Conservation (phyloP, 108 stramenopile genomes). For the Cyclotella distinguenda region DNA sequence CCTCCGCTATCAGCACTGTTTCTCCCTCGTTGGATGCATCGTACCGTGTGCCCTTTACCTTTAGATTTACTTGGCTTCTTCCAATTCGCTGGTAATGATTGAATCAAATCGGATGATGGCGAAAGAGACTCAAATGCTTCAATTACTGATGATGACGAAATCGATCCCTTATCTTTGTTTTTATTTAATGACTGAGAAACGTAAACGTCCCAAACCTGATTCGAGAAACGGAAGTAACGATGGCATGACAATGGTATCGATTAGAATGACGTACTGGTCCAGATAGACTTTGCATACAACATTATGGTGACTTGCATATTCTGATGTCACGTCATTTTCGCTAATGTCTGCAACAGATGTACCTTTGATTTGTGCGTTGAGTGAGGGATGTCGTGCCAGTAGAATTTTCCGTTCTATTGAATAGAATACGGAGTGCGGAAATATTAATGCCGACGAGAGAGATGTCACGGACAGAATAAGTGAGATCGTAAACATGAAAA, state of each 20-base stretch:
- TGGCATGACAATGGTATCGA: background rate
- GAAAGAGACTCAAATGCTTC: slow-evolving; percentile 71
- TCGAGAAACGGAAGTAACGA: too few relatives aligned
- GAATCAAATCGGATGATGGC: slow-evolving; percentile 42
- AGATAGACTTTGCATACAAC: too few relatives aligned
- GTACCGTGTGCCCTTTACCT: slow-evolving; percentile 59
- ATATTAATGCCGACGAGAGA: too few relatives aligned
- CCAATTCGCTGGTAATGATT: slow-evolving; percentile 59
- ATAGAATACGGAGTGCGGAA: too few relatives aligned
- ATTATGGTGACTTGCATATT: too few relatives aligned
- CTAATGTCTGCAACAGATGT: too few relatives aligned
- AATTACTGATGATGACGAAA: slow-evolving; percentile 44
- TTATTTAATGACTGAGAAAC: slow-evolving; percentile 66
- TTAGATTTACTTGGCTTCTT: slow-evolving; percentile 52
- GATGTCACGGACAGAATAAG: too few relatives aligned
- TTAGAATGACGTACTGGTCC: background rate
- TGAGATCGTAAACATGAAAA: too few relatives aligned
- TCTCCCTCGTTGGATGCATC: slow-evolving; percentile 54
- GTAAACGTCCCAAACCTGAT: slow-evolving; percentile 67
- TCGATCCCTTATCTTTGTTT: slow-evolving; percentile 63
- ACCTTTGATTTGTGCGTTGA: too few relatives aligned
- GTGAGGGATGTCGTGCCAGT: too few relatives aligned
- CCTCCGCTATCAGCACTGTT: background rate
- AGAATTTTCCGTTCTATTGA: too few relatives aligned
- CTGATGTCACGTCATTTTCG: too few relatives aligned